Conservation (phyloP, 352 stramenopile genomes). For the Globisporangium nodosum region DNA sequence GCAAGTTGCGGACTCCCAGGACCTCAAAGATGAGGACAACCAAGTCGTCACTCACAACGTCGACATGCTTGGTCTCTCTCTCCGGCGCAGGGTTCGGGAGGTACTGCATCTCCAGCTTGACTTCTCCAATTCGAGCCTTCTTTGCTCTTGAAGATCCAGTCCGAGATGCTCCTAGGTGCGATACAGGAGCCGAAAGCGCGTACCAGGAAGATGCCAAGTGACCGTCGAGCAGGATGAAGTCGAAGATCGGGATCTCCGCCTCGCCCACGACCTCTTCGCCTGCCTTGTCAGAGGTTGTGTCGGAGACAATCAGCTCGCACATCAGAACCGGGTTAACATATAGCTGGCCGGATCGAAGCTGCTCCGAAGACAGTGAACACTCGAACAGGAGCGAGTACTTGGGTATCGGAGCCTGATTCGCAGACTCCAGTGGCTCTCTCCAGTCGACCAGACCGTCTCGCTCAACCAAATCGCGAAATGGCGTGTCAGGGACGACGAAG, state of each 20-base stretch:
- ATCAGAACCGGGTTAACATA: conserved; percentile 24
- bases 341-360: not conserved
- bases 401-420: not conserved
- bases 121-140: conserved; percentile 12
- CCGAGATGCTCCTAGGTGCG: not conserved
- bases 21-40: conserved; percentile 9
- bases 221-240: conserved; percentile 39
- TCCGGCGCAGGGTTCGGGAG: conserved; percentile 13
- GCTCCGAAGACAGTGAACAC: conserved; percentile 1
- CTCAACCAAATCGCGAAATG: conserved; percentile 2
- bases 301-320: conserved; percentile 18
- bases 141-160: not conserved
- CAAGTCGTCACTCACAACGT: not conserved
- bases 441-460: conserved; percentile 11
- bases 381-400: conserved; percentile 8
- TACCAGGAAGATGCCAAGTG: conserved; percentile 35
- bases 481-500: conserved; percentile 1
- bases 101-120: conserved; percentile 41
- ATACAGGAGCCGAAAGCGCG: not conserved
- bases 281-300: not conserved
- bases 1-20: conserved; percentile 8
- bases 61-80: not conserved
- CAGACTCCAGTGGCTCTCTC: not conserved
- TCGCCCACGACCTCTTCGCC: conserved; percentile 10
- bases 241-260: conserved; percentile 39